A percentile compares a stretch with the other conserved stretches of the same genome.
Evolutionary conservation across 2,329 filamentous ascomycete genomes (phyloP).

Genomic region (Tolypocladium endophyticum): DNA sequence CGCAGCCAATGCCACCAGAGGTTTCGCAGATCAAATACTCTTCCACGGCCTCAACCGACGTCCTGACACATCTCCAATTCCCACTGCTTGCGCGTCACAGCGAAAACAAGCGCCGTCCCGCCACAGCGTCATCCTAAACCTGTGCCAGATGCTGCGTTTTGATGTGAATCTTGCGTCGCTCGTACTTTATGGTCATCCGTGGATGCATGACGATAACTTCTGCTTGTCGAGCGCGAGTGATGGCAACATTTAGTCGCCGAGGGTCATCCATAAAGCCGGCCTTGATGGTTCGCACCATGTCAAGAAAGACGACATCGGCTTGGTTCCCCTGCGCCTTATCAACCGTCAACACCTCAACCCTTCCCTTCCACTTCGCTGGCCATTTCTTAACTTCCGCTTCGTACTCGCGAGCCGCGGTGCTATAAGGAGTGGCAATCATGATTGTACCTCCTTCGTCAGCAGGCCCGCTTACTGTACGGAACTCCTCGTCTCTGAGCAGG

Average conservation of each 20-base stretch:
- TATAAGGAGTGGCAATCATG: slow-evolving; percentile 35
- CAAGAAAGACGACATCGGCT: slow-evolving; percentile 35
- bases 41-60: neutral
- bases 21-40: neutral
- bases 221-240: slow-evolving; percentile 32
- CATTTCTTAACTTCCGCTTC: slow-evolving; percentile 14
- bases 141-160: slow-evolving; percentile 14
- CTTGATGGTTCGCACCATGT: slow-evolving; percentile 29
- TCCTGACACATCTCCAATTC: neutral
- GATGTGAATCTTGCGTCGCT: slow-evolving; percentile 2
- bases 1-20: neutral
- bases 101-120: neutral
- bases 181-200: slow-evolving; percentile 17
- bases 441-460: slow-evolving; percentile 19
- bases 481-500: slow-evolving; percentile 19
- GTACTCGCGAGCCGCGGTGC: slow-evolving; percentile 25
- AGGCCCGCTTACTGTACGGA: slow-evolving; percentile 16
- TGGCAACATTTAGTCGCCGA: slow-evolving; percentile 33
- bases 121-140: slow-evolving; percentile 20
- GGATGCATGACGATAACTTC: slow-evolving; percentile 35
- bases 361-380: slow-evolving; percentile 13
- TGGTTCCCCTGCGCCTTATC: slow-evolving; percentile 36
- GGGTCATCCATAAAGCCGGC: slow-evolving; percentile 32
- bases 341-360: slow-evolving; percentile 31
- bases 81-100: neutral